Base-by-base conservation (phyloP, 495 filamentous ascomycete genomes). In the Penicillium cinerascens region DNA sequence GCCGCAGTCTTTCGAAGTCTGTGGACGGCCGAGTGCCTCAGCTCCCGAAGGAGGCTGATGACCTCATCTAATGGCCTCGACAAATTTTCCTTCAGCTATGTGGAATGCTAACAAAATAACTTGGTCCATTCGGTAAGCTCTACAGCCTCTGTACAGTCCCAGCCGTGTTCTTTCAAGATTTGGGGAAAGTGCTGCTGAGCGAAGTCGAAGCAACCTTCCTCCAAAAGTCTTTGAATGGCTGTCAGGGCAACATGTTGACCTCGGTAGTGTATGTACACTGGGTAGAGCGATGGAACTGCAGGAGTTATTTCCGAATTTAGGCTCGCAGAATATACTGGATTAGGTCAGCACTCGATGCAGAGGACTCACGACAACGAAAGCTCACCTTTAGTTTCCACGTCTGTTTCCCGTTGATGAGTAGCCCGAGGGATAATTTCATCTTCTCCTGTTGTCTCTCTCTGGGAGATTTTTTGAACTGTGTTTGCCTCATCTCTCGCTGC, bases 141-240 rank as follows among this genome's bases (percentile, higher is more conserved):
- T 13, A 73, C 64, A 2, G 65, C 65, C 50, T 70, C 66, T 4
- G 70, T 45, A 46, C 70, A 73, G 36, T 66, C 63, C 66, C 68
- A 72, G 10, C 47, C 55, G 26, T 63, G 63, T 26, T 54, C 52
- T 23, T 48, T 27, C 27, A 76, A 56, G n/a, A 61, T 44, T 1
- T 59, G 39, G 37, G 67, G 67, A 18, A 73, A 57, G 63, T 71
- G 70, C 22, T 59, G 59, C 33, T 56, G 48, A 25, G 56, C 64
- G 52, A 73, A 72, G 20, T 69, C 67, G 44, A 67, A 76, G 46
- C 73, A 76, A 42, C 58, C 65, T 55, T 73, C 71, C 58, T 76
- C 70, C 9, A 74, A 47, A 22, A 73, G 58, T 25, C 57, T 51
- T 54, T 76, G 62, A 13, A 66, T 61, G 52, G 61, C 68, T 11